Conservation (phyloP, 306 rosid species). For the Quillaja saponaria region DNA sequence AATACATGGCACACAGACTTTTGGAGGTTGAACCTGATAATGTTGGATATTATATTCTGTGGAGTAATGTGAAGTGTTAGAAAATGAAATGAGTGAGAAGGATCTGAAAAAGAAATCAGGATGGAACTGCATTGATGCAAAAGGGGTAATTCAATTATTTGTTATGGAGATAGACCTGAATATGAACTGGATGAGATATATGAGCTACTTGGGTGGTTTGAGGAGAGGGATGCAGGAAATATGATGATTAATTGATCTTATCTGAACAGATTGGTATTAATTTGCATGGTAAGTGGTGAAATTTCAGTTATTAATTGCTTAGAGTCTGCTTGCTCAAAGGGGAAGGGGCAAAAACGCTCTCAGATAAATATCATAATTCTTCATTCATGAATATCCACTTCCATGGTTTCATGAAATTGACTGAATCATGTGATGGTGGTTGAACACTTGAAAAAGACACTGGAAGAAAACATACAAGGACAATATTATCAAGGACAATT, state of each 20-base stretch:
- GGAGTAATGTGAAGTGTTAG: constrained; percentile 57
- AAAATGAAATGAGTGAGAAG: constrained; percentile 49
- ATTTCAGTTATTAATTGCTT: not conserved
- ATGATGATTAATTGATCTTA: not conserved
- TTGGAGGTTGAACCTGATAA: constrained; percentile 60
- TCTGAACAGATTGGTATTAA: not conserved
- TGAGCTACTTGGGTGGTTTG: constrained; percentile 34
- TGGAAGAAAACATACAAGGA: too few species aligned
- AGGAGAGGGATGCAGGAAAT: constrained; percentile 4
- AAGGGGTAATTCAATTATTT: constrained; percentile 48
- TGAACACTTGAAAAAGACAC: too few species aligned
- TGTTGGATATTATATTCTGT: constrained; percentile 49
- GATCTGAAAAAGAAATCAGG: constrained; percentile 61
- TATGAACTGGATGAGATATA: constrained; percentile 37
- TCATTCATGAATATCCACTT: too few species aligned
- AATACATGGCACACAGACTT: constrained; percentile 52
- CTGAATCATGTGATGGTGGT: not conserved
- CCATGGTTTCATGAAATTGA: not conserved
- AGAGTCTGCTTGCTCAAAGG: too few species aligned
- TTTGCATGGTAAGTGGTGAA: not conserved
- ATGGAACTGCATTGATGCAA: constrained; percentile 56
- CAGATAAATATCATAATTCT: too few species aligned
- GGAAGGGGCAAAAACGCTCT: too few species aligned
- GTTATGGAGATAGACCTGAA: constrained; percentile 50
- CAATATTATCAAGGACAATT: too few species aligned